Conservation (phyloP, 192 early-diverging fungal species). For the Dissophora globulifera region DNA sequence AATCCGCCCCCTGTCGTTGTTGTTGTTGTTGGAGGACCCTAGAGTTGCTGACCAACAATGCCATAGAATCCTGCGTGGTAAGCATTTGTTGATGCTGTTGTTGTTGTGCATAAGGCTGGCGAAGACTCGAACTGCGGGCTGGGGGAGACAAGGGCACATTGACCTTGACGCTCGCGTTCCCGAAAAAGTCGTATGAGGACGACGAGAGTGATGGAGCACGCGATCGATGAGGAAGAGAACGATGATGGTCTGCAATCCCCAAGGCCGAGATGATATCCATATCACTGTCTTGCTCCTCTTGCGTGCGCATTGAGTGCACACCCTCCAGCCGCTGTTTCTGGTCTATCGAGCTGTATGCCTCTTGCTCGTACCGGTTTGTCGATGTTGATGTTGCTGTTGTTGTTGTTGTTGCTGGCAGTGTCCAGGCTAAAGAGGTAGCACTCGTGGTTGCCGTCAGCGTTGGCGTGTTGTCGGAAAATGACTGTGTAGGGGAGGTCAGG, state of each 20-base stretch:
- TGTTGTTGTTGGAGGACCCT: background rate
- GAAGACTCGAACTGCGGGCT: background rate
- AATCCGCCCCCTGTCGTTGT: too few species aligned
- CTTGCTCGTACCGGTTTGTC: constrained; percentile 6
- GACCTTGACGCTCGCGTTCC: constrained; percentile 6
- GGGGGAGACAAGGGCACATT: too few species aligned
- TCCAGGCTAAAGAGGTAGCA: constrained; percentile 21
- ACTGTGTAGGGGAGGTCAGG: constrained; percentile 3
- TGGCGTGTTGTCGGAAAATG: too few species aligned
- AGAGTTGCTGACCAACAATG: constrained; percentile 4
- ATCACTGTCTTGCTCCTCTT: constrained; percentile 25
- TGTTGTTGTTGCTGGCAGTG: background rate
- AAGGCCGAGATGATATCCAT: constrained; percentile 50
- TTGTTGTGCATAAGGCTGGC: background rate
- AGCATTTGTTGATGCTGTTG: background rate
- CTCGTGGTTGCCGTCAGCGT: too few species aligned
- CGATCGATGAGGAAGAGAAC: too few species aligned
- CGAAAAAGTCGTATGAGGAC: constrained; percentile 29
- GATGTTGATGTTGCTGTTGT: background rate
- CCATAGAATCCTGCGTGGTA: constrained; percentile 19
- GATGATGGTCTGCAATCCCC: constrained; percentile 33
- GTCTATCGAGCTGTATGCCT: constrained; percentile 7
- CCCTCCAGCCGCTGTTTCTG: constrained; percentile 5
- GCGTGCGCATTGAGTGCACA: constrained; percentile 9
- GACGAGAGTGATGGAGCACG: too few species aligned